Evolutionary conservation across 495 filamentous ascomycete genomes (phyloP), one percentile per base, ranked within the genome.

Genomic region (Entonaema liquescens): DNA sequence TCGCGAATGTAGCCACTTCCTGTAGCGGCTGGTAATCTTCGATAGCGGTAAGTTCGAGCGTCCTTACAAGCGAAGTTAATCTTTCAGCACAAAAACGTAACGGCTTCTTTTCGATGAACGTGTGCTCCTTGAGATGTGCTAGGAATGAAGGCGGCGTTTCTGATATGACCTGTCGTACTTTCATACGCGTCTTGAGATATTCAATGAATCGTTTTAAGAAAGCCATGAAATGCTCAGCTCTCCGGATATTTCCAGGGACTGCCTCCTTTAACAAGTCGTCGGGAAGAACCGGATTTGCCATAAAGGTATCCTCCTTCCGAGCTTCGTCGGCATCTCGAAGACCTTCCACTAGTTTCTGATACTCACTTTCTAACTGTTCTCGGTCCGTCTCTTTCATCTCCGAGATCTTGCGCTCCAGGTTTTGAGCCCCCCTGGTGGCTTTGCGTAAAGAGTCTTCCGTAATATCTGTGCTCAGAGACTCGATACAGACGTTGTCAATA

Each of bases 401-500:
- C 8, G 84, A 86, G 64, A 99, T 97, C 77, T 89, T 96, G 25
- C 88, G 88, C 74, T 98, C 95, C 2, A 99, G 84, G 68, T 96
- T 97, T 67, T 89, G 89, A 9, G 94, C 95, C 15, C 96, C 96
- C 66, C 92, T 84, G 1, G 93, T 93, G 15, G 95, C 95, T 80
- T 90, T 94, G 28, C 93, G 87, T 44, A 99, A 77, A 0, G 94
- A 97, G 70, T 98, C 95, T 77, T 99, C 93, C 0, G 93, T 98
- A 31, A 99, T 84, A 77, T 99, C 95, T 28, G 97, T 97, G 74
- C 95, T 98, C 21, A 98, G 84, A 12, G 95, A 97, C 73, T 99
- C 95, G 67, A 99, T 99, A 78, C 96, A 98, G 56, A 99, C 95
- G 78, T 99, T 99, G 84, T 99, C 95, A 73, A 99, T 99, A 68